Evolutionary conservation across 192 early-diverging fungal genomes (phyloP).

Genomic region (Linderina pennispora): DNA sequence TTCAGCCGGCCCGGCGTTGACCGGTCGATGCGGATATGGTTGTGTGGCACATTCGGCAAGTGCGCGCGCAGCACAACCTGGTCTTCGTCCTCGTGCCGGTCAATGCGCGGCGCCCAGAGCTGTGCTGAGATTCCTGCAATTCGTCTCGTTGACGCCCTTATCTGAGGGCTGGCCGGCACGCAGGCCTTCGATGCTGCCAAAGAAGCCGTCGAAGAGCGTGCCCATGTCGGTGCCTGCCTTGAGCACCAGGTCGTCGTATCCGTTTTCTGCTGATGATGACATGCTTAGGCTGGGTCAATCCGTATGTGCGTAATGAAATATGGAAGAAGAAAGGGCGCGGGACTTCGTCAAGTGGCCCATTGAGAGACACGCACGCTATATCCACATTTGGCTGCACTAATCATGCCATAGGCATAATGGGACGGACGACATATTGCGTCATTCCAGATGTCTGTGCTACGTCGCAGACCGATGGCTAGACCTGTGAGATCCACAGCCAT

Average conservation of each 20-base stretch:
- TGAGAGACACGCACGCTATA: no score
- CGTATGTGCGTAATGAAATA: no score
- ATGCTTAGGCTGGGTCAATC: no score
- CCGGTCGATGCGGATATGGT: constrained; percentile 34
- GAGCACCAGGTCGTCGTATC: background rate
- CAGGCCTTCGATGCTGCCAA: constrained; percentile 38
- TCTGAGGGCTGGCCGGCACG: constrained; percentile 6
- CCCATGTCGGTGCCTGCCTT: constrained; percentile 37
- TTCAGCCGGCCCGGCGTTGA: constrained; percentile 32
- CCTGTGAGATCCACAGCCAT: no score
- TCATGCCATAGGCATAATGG: no score
- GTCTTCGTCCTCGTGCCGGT: constrained; percentile 17
- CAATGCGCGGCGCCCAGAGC: constrained; percentile 35
- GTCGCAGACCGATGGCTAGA: no score
- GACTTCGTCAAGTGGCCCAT: no score
- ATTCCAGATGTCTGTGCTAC: no score
- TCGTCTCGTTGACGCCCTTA: constrained; percentile 23
- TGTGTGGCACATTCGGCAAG: constrained; percentile 29
- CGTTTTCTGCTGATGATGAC: background rate
- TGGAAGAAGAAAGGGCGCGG: no score
- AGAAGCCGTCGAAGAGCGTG: constrained; percentile 37
- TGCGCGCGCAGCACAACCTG: constrained; percentile 12
- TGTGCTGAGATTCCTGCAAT: constrained; percentile 28
- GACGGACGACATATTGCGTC: no score
- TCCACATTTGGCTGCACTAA: no score